Percentiles rank a stretch among this genome's conserved stretches.
Evolutionary conservation across 306 rosid genomes (phyloP).

Genomic region (Hippophae rhamnoides): DNA sequence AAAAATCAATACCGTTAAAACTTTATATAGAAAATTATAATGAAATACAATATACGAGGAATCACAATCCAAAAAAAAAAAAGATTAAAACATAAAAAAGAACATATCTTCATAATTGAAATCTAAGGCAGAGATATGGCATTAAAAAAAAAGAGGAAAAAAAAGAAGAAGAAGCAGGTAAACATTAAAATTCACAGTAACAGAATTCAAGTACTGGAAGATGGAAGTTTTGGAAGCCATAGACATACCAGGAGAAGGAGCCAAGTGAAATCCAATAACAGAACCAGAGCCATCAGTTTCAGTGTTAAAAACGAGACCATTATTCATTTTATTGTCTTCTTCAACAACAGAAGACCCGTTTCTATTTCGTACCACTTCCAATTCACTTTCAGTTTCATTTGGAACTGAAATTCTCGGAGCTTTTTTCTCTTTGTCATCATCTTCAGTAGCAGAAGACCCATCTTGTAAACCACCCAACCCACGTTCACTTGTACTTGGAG

Average conservation of each 20-base stretch:
- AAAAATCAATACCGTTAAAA: too few relatives aligned
- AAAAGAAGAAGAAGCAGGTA: too few relatives aligned
- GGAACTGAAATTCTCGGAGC: not conserved
- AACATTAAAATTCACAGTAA: not conserved
- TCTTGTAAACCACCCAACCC: conserved; percentile 19
- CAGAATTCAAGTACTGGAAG: not conserved
- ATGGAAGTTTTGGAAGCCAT: not conserved
- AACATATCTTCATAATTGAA: too few relatives aligned
- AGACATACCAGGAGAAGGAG: conserved; percentile 29
- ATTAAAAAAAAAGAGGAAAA: too few relatives aligned
- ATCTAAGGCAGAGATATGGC: too few relatives aligned
- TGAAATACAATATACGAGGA: too few relatives aligned
- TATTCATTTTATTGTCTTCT: conserved; percentile 12
- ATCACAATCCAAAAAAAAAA: too few relatives aligned
- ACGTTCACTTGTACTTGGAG: conserved; percentile 19
- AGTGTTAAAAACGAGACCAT: conserved; percentile 21
- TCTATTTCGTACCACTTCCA: too few relatives aligned
- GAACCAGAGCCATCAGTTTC: conserved; percentile 44
- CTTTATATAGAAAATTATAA: too few relatives aligned
- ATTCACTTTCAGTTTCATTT: not conserved
- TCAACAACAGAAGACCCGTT: conserved; percentile 16
- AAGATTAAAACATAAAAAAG: too few relatives aligned
- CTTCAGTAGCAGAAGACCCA: conserved; percentile 20
- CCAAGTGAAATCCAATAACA: conserved; percentile 40
- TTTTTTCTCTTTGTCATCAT: not conserved